phyloP scores from a whole-genome alignment of 2,329 filamentous ascomycete genomes.

The Neospermospora avenae region DNA sequence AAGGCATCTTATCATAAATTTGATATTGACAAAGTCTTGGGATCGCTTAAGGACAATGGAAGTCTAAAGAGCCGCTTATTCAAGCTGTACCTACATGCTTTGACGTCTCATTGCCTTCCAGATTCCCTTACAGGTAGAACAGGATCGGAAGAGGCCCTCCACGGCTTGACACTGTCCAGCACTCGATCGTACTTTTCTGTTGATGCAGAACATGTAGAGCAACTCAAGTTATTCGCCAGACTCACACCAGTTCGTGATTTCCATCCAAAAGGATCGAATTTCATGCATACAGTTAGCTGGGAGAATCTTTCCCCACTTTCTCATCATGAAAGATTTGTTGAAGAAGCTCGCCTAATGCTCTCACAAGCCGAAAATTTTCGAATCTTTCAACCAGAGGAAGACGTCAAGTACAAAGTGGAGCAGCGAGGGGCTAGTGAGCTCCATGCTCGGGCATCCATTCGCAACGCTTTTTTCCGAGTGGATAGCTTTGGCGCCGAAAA shows the following conservation, averaged over 20 bases:
- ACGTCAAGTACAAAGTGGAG: not conserved
- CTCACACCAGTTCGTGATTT: constrained; percentile 44
- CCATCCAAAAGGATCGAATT: constrained; percentile 45
- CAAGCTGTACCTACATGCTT: constrained; percentile 49
- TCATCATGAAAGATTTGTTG: constrained; percentile 7
- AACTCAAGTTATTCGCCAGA: constrained; percentile 39
- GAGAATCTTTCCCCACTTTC: constrained; percentile 7
- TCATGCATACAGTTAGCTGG: constrained; percentile 4
- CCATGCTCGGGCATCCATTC: constrained; percentile 31
- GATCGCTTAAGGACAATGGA: constrained; percentile 48
- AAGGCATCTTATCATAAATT: constrained; percentile 42
- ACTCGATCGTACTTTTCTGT: constrained; percentile 46
- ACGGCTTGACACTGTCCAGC: constrained; percentile 46
- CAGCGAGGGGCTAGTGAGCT: constrained; percentile 16
- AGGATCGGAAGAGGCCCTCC: constrained; percentile 52
- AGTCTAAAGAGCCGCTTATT: constrained; percentile 50
- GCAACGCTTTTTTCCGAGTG: constrained; percentile 35
- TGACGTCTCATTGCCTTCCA: constrained; percentile 49
- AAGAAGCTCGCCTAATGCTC: not conserved
- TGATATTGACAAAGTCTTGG: constrained; percentile 46
- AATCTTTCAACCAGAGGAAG: not conserved
- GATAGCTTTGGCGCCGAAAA: constrained; percentile 40
- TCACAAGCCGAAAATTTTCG: not conserved
- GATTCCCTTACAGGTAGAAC: constrained; percentile 37
- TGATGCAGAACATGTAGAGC: constrained; percentile 33